These are phyloP conservation scores for Oryza glaberrima DNA, from an alignment of 176 grass and related monocot genomes.

Conservation along the genomic window DNA sequence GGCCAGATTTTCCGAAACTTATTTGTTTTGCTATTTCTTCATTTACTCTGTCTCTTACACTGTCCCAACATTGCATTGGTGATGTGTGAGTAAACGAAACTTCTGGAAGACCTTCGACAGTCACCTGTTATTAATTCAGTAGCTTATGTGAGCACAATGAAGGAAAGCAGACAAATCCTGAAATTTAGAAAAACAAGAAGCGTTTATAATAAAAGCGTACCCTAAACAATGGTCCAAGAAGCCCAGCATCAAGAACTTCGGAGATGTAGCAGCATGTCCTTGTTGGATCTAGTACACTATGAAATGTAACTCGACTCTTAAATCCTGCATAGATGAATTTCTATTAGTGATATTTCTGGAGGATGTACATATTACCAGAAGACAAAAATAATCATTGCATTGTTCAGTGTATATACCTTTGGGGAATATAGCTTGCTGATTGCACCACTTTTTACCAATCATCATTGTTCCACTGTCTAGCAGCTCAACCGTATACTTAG, in stretches of 20 bases:
- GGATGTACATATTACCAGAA: constrained; percentile 13
- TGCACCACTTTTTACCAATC: constrained; percentile 68
- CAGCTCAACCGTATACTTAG: constrained; percentile 49
- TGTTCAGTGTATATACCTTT: constrained; percentile 60
- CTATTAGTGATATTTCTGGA: constrained; percentile 25
- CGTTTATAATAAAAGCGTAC: constrained; percentile 36
- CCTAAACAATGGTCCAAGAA: constrained; percentile 73
- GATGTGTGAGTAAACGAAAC: constrained; percentile 59
- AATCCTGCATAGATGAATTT: constrained; percentile 63
- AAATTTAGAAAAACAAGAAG: not conserved
- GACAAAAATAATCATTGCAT: constrained; percentile 8
- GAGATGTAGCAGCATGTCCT: constrained; percentile 72
- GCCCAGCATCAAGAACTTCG: constrained; percentile 81
- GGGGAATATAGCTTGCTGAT: constrained; percentile 75
- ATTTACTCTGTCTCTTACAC: constrained; percentile 60
- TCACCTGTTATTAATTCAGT: constrained; percentile 48
- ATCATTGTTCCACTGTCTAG: constrained; percentile 63
- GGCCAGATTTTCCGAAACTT: constrained; percentile 39
- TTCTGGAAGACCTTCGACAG: constrained; percentile 52
- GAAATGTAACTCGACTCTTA: constrained; percentile 72
- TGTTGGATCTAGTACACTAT: constrained; percentile 66
- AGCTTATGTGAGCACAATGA: constrained; percentile 28
- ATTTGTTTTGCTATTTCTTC: constrained; percentile 58
- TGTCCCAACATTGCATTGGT: constrained; percentile 67
- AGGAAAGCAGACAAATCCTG: constrained; percentile 1